phyloP scores from a whole-genome alignment of 306 rosid genomes.

The Pachyrhizus erosus region DNA sequence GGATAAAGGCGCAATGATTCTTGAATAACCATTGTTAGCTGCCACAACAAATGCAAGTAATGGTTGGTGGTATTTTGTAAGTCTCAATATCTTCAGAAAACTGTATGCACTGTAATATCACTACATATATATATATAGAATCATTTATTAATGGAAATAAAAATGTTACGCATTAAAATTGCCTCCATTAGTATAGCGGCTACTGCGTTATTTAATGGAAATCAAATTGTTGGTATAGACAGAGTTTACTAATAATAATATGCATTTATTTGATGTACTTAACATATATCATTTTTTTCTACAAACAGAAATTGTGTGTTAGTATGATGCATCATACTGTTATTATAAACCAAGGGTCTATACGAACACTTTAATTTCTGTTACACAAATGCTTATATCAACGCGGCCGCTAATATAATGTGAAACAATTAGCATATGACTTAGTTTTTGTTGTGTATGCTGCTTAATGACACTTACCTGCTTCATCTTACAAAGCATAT shows the following conservation, averaged over 20 bases:
- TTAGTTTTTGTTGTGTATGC: background rate
- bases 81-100: background rate
- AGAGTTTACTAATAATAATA: background rate
- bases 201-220: background rate
- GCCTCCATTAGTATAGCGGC: background rate
- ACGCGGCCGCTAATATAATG: background rate
- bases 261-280: background rate
- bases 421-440: background rate
- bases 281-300: background rate
- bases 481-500: conserved; percentile 57
- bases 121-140: too few species aligned
- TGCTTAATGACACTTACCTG: conserved; percentile 39
- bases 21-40: conserved; percentile 49
- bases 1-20: conserved; percentile 48
- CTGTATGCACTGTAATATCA: background rate
- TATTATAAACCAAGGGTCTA: background rate
- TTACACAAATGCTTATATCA: background rate
- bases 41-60: background rate
- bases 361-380: background rate
- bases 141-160: too few species aligned
- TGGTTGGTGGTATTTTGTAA: background rate
- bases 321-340: background rate
- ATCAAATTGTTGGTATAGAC: background rate
- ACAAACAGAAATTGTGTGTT: background rate
- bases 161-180: background rate